Conservation (phyloP, 2,329 filamentous ascomycete species). For the Rachicladosporium sp. region DNA sequence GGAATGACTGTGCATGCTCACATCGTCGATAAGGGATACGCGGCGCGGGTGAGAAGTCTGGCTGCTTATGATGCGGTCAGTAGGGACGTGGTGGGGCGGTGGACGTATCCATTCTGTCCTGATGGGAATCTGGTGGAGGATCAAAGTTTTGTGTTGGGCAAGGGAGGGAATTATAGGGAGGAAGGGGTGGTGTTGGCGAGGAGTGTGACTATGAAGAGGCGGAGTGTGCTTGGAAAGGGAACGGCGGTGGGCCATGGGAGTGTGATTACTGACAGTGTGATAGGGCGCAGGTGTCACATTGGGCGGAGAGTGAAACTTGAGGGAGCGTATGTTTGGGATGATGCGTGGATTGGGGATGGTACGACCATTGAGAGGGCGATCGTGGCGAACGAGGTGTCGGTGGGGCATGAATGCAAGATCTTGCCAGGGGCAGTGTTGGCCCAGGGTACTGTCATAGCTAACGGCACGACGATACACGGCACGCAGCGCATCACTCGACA, state of each 20-base stretch:
- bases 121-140: slow-evolving; percentile 73
- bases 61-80: slow-evolving; percentile 83
- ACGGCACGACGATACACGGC: slow-evolving; percentile 39
- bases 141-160: slow-evolving; percentile 61
- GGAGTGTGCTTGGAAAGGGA: slow-evolving; percentile 63
- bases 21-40: slow-evolving; percentile 71
- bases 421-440: slow-evolving; percentile 67
- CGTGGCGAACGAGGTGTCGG: slow-evolving; percentile 56
- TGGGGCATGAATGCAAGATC: slow-evolving; percentile 61
- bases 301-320: slow-evolving; percentile 71
- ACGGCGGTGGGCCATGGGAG: slow-evolving; percentile 64
- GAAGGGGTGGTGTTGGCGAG: slow-evolving; percentile 61
- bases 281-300: slow-evolving; percentile 76
- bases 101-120: slow-evolving; percentile 79
- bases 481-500: slow-evolving; percentile 34
- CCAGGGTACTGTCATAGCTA: slow-evolving; percentile 59
- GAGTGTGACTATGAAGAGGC: slow-evolving; percentile 55
- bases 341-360: slow-evolving; percentile 63
- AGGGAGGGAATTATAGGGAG: slow-evolving; percentile 65
- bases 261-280: slow-evolving; percentile 59
- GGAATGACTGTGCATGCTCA: slow-evolving; percentile 94
- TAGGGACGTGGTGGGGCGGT: slow-evolving; percentile 72
- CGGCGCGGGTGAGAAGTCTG: slow-evolving; percentile 72
- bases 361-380: slow-evolving; percentile 60
- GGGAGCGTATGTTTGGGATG: slow-evolving; percentile 79